Percentiles rank a stretch among this genome's conserved stretches.
These are phyloP conservation scores for Pinus albicaulis DNA, from an alignment of 75 land plant species.

Conservation along the genomic window DNA sequence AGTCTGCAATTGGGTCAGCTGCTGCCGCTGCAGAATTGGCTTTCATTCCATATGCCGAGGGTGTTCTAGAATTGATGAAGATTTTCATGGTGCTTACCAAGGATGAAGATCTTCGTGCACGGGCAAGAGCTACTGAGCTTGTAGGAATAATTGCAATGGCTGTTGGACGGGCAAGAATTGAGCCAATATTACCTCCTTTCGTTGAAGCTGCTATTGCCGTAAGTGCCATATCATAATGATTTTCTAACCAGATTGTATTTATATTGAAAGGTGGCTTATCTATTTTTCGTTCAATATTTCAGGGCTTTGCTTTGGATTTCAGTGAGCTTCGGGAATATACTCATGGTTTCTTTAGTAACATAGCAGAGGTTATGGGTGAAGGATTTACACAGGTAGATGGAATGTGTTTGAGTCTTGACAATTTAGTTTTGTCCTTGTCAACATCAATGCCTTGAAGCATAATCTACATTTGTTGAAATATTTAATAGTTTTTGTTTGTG, in stretches of 20 bases:
- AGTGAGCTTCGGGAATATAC: slow-evolving; percentile 97
- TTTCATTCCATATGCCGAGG: slow-evolving; percentile 86
- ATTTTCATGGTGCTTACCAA: slow-evolving; percentile 83
- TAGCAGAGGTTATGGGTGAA: slow-evolving; percentile 87
- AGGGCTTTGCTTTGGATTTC: slow-evolving; percentile 91
- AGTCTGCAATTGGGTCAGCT: slow-evolving; percentile 98
- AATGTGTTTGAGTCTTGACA: background rate
- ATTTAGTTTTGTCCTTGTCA: background rate
- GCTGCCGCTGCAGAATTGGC: slow-evolving; percentile 90
- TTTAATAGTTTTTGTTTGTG: background rate
- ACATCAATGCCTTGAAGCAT: background rate
- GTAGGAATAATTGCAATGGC: slow-evolving; percentile 93
- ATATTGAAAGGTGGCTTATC: background rate
- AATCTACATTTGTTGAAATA: background rate
- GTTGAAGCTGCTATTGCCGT: slow-evolving; percentile 97
- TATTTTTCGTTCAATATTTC: background rate
- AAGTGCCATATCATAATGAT: slow-evolving; percentile 1
- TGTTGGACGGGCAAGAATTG: slow-evolving; percentile 74
- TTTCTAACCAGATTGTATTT: background rate
- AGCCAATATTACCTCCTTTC: slow-evolving; percentile 77
- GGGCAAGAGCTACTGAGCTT: slow-evolving; percentile 96
- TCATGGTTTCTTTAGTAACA: slow-evolving; percentile 96
- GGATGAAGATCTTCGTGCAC: slow-evolving; percentile 83
- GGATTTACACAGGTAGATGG: slow-evolving; percentile 68
- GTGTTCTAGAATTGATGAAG: slow-evolving; percentile 83